Conservation (phyloP, 139 green algal genomes). For the Closterium sp. region DNA sequence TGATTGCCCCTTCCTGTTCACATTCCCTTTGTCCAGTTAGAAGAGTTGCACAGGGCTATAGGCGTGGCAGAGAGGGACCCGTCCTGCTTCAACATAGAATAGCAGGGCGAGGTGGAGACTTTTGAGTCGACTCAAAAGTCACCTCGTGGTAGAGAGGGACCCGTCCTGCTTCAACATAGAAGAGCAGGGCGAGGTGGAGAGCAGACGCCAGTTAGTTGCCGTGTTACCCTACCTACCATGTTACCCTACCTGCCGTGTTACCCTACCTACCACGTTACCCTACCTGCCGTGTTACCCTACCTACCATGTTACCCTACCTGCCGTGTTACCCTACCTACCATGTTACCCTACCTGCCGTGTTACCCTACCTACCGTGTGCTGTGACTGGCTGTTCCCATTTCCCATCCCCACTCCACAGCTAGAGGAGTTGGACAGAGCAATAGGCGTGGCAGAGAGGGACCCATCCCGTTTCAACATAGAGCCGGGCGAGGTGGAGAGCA, state of each 20-base stretch:
- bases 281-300: constrained; percentile 8
- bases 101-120: not conserved
- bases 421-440: constrained; percentile 59
- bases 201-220: constrained; percentile 15
- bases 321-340: no score
- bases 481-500: constrained; percentile 29
- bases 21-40: not conserved
- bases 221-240: no score
- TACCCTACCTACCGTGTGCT: not conserved
- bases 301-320: no score
- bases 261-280: not conserved
- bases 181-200: constrained; percentile 31
- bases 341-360: constrained; percentile 6
- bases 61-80: constrained; percentile 52
- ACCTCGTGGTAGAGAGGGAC: no score
- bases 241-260: no score
- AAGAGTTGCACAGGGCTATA: constrained; percentile 54
- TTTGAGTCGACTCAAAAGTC: no score
- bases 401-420: not conserved
- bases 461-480: constrained; percentile 51
- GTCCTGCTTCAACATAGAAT: constrained; percentile 49
- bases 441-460: constrained; percentile 54
- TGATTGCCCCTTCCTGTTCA: no score
- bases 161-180: no score
- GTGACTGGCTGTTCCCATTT: not conserved